Evolutionary conservation across 108 stramenopile species (phyloP).

Genomic region (Thalassiosira profunda): DNA sequence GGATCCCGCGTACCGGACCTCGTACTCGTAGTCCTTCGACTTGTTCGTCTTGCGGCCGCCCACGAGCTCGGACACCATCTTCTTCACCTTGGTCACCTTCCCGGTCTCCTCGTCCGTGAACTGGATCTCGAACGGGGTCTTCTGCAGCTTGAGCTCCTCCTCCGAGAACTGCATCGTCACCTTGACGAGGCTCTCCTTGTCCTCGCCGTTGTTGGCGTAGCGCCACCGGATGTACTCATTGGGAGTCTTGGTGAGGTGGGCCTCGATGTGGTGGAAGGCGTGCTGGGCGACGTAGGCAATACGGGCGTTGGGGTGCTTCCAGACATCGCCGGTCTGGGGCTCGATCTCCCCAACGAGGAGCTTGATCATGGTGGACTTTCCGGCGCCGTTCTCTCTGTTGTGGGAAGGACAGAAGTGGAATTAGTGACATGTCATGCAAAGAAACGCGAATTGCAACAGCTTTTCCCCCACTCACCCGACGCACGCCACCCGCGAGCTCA

Average conservation of each 20-base stretch:
- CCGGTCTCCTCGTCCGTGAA: slow-evolving; percentile 97
- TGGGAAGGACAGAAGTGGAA: too few species aligned
- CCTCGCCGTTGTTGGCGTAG: slow-evolving; percentile 98
- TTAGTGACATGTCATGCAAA: too few species aligned
- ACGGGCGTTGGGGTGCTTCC: slow-evolving; percentile 99
- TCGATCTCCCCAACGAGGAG: slow-evolving; percentile 97
- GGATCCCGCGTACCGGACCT: slow-evolving; percentile 93
- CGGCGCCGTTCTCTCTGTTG: slow-evolving; percentile 99
- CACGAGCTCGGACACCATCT: slow-evolving; percentile 96
- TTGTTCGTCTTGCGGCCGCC: slow-evolving; percentile 97
- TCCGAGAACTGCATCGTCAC: slow-evolving; percentile 97
- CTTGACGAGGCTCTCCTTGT: slow-evolving; percentile 98
- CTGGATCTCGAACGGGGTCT: slow-evolving; percentile 94
- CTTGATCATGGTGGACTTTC: slow-evolving; percentile 99
- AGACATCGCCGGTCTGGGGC: slow-evolving; percentile 95
- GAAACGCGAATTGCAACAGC: too few species aligned
- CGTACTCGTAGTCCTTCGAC: slow-evolving; percentile 98
- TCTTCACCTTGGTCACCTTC: slow-evolving; percentile 96
- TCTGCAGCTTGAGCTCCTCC: slow-evolving; percentile 94
- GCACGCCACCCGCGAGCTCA: slow-evolving; percentile 98
- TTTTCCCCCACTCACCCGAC: too few species aligned
- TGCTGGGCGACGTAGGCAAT: slow-evolving; percentile 99
- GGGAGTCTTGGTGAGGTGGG: slow-evolving; percentile 97
- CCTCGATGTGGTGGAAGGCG: slow-evolving; percentile 99
- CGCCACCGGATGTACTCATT: slow-evolving; percentile 99